These are phyloP conservation scores for Colletotrichum paranaense DNA, from an alignment of 2,329 filamentous ascomycete species.

Conservation along the genomic window DNA sequence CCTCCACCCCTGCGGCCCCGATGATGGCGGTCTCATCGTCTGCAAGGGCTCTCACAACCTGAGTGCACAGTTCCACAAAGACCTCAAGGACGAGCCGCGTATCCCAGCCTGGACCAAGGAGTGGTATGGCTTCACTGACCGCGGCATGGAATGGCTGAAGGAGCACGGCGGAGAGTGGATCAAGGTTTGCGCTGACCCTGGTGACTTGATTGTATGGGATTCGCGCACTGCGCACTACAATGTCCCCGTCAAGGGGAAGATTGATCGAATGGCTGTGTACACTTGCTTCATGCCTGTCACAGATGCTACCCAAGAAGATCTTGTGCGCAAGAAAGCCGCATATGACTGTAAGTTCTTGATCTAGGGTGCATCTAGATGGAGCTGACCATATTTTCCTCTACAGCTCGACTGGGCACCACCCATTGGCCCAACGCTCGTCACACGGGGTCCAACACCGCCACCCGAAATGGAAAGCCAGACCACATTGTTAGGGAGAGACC, in stretches of 20 bases:
- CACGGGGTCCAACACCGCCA: conserved; percentile 40
- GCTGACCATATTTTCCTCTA: neutral
- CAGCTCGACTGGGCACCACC: conserved; percentile 50
- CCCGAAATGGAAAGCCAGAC: conserved; percentile 41
- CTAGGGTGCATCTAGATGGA: fast-evolving
- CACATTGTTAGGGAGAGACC: conserved; percentile 50
- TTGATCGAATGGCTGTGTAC: conserved; percentile 49
- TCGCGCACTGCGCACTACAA: conserved; percentile 60
- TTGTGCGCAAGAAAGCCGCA: conserved; percentile 53
- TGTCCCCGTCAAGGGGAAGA: conserved; percentile 44
- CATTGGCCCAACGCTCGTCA: conserved; percentile 56
- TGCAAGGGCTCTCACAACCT: conserved; percentile 43
- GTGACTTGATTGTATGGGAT: conserved; percentile 57
- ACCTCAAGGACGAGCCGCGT: conserved; percentile 46
- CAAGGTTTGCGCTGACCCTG: conserved; percentile 54
- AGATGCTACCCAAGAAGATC: conserved; percentile 51
- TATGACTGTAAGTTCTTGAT: conserved; percentile 44
- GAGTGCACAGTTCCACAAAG: conserved; percentile 49
- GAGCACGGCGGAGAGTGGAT: conserved; percentile 45
- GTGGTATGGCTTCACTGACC: conserved; percentile 49
- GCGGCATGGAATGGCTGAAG: conserved; percentile 50
- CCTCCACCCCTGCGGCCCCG: conserved; percentile 46
- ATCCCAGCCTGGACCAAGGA: conserved; percentile 49
- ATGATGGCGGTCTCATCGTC: conserved; percentile 49
- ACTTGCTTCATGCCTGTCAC: conserved; percentile 54